phyloP scores from a whole-genome alignment of 306 rosid species.

The Vicia villosa region DNA sequence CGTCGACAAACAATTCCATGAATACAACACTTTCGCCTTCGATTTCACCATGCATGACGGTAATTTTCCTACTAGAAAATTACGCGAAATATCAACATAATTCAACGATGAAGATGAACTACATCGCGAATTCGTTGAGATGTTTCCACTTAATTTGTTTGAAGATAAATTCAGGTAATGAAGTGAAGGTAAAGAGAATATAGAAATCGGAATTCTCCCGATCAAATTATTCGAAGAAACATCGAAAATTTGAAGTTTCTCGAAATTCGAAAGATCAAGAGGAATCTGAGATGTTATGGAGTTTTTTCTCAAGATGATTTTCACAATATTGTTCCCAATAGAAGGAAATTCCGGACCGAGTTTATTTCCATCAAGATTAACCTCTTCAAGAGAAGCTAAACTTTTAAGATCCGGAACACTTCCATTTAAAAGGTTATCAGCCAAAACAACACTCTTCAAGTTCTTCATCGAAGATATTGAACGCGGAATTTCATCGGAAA shows the following conservation, averaged over 20 bases:
- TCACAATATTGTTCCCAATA: conserved; percentile 49
- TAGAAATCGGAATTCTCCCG: conserved; percentile 62
- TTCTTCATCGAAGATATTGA: conserved; percentile 54
- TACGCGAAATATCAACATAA: conserved; percentile 76
- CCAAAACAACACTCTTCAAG: conserved; percentile 67
- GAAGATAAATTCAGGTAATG: conserved; percentile 55
- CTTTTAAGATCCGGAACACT: conserved; percentile 71
- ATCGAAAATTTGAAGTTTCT: conserved; percentile 63
- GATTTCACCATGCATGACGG: conserved; percentile 68
- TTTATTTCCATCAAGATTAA: conserved; percentile 65
- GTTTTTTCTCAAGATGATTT: conserved; percentile 57
- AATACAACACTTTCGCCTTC: conserved; percentile 51
- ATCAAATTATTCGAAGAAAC: conserved; percentile 59
- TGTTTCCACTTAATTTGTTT: conserved; percentile 66
- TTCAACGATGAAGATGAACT: conserved; percentile 45
- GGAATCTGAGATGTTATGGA: conserved; percentile 67
- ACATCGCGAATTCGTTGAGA: conserved; percentile 57
- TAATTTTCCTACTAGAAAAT: conserved; percentile 71
- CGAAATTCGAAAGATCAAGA: conserved; percentile 35
- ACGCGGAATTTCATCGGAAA: conserved; percentile 65
- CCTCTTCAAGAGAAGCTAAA: conserved; percentile 56
- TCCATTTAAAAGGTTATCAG: conserved; percentile 72
- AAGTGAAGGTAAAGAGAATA: conserved; percentile 72
- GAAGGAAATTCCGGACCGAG: conserved; percentile 77
- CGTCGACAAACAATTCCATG: conserved; percentile 75